Evolutionary conservation across 1,284 basidiomycete genomes (phyloP).

Genomic region (Sparassis latifolia): DNA sequence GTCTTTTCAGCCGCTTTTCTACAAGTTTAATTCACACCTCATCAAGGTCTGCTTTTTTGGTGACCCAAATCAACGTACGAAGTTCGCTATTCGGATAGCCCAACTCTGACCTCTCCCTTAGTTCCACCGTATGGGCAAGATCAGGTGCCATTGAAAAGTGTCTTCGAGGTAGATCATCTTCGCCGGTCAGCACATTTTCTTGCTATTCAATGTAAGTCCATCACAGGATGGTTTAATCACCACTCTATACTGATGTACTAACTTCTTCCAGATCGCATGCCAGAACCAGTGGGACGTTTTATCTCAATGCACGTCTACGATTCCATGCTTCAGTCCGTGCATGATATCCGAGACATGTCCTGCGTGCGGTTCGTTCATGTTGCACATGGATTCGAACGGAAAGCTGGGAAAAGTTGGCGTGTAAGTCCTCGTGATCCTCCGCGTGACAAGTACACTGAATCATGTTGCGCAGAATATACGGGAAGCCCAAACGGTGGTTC

Average conservation of each 20-base stretch:
- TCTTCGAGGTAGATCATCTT: not conserved
- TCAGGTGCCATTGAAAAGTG: not conserved
- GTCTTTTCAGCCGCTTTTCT: constrained; percentile 29
- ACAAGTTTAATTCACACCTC: constrained; percentile 21
- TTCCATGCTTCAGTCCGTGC: constrained; percentile 29
- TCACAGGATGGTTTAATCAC: too few relatives aligned
- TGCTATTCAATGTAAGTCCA: constrained; percentile 36
- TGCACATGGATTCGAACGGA: constrained; percentile 30
- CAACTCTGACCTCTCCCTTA: constrained; percentile 12
- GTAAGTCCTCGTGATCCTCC: constrained; percentile 21
- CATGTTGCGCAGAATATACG: constrained; percentile 30
- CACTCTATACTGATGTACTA: not conserved
- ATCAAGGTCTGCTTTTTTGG: constrained; percentile 38
- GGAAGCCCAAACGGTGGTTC: constrained; percentile 33
- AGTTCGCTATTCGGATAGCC: not conserved
- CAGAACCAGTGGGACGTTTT: constrained; percentile 37
- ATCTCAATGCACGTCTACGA: constrained; percentile 39
- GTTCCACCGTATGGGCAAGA: constrained; percentile 44
- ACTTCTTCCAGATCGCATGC: constrained; percentile 39
- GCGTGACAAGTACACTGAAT: not conserved
- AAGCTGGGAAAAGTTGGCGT: constrained; percentile 34
- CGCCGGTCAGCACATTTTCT: constrained; percentile 27
- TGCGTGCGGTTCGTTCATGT: constrained; percentile 36
- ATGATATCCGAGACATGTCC: constrained; percentile 20
- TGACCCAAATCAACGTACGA: constrained; percentile 41